phyloP scores from a whole-genome alignment of 345 rosid genomes.

The Hypericum androsaemum region DNA sequence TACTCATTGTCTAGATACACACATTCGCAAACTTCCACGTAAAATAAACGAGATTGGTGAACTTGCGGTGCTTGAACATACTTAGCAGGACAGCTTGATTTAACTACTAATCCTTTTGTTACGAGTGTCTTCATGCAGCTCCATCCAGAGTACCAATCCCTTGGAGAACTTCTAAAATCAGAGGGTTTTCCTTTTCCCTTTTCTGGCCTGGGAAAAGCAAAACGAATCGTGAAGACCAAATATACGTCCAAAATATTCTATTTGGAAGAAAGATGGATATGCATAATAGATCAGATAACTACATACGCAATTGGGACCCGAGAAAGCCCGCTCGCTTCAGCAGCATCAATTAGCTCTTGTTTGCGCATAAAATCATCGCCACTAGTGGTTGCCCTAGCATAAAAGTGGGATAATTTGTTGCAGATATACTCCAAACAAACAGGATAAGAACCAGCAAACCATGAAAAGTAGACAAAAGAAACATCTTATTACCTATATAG shows the following conservation, averaged over 20 bases:
- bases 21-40: neutral
- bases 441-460: neutral
- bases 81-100: slow-evolving; percentile 94
- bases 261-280: neutral
- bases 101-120: slow-evolving; percentile 74
- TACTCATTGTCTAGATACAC: too few species aligned
- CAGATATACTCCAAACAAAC: slow-evolving; percentile 1
- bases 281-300: slow-evolving; percentile 7
- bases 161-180: slow-evolving; percentile 60
- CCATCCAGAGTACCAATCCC: slow-evolving; percentile 95
- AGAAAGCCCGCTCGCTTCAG: slow-evolving; percentile 95
- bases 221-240: slow-evolving; percentile 7
- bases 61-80: slow-evolving; percentile 15
- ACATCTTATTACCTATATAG: slow-evolving; percentile 46
- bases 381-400: slow-evolving; percentile 42
- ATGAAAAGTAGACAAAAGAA: neutral
- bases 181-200: slow-evolving; percentile 64
- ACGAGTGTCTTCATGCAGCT: slow-evolving; percentile 78
- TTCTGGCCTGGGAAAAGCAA: slow-evolving; percentile 54
- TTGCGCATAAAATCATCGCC: slow-evolving; percentile 71
- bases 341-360: slow-evolving; percentile 83
- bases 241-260: slow-evolving; percentile 1
- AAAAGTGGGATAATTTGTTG: slow-evolving; percentile 7
- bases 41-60: slow-evolving; percentile 2
- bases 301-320: slow-evolving; percentile 58